Evolutionary conservation across 2,329 filamentous ascomycete species (phyloP), one percentile per base, ranked within the genome.

Genomic region (Fusarium sp.): DNA sequence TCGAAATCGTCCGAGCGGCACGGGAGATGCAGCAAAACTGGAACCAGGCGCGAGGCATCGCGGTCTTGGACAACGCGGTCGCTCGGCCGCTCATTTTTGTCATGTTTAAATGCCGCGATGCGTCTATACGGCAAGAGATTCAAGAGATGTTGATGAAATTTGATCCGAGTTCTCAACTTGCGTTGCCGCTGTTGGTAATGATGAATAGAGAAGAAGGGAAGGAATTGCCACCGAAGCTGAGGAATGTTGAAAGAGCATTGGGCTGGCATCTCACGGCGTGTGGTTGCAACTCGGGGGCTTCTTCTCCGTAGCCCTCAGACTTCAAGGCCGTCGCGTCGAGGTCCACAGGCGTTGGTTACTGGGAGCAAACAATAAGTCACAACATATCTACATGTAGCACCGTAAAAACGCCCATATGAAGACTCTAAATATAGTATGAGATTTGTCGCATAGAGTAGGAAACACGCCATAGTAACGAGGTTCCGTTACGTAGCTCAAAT

Each of bases 11-110:
- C 13, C 54, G 50, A 13, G 74, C 68, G 2, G 35, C 74, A 14
- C 29, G 57, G 0, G 47, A 66, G 6, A 66, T 72, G 35, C 71
- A 67, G 16, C 54, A 59, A 5, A 42, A 61, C 11, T 65, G 63
- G 29, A 65, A 56, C 9, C 50, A 42, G 56, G 33, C 42, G 11
- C 27, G 27, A 14, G 50, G 59, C 3, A 38, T 59, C 6, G 16
- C 45, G 5, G 38, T 64, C 11, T 40, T 78, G 25, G 74, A 78
- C 29, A 78, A 75, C 13, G 68, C 74, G 4, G 65, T 77, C 0
- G 65, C 77, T 33, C 72, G 76, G 8, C 73, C 75, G 4, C 38
- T 78, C 6, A 63, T 68, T 4, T 71, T 78, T 33, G 70, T 78
- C 7, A 20, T 77, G 5, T 74, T 59, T 65, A 77, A 75, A 22